phyloP scores from a whole-genome alignment of 768 basidiomycete species.

The Xerocomellus intermedius region DNA sequence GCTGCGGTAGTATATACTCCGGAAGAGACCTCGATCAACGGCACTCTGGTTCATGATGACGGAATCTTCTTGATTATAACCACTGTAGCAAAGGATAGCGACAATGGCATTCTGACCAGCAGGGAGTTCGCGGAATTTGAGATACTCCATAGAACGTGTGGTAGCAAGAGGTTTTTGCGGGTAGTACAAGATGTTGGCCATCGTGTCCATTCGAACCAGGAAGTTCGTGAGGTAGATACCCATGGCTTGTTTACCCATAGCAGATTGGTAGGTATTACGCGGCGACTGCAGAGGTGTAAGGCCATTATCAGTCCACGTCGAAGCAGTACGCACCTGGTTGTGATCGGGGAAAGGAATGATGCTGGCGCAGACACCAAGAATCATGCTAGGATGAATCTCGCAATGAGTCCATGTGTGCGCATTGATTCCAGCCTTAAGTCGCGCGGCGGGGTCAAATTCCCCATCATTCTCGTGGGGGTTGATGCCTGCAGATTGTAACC shows the following conservation, averaged over 20 bases:
- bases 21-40: constrained; percentile 96
- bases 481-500: constrained; percentile 59
- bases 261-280: constrained; percentile 99
- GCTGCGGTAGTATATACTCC: constrained; percentile 97
- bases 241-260: constrained; percentile 99
- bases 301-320: neutral
- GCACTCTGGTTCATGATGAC: constrained; percentile 99
- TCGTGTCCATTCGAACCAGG: constrained; percentile 97
- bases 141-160: constrained; percentile 98
- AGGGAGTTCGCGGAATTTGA: constrained; percentile 97
- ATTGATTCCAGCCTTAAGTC: constrained; percentile 81
- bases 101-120: constrained; percentile 99
- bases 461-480: constrained; percentile 57
- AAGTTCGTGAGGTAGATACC: constrained; percentile 98
- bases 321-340: constrained; percentile 72
- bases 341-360: constrained; percentile 99
- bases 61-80: constrained; percentile 99
- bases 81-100: constrained; percentile 97
- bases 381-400: constrained; percentile 99
- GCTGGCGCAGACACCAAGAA: constrained; percentile 95
- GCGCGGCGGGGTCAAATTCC: constrained; percentile 83
- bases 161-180: constrained; percentile 99
- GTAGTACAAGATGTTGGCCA: constrained; percentile 99
- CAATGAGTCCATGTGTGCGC: constrained; percentile 98
- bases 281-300: constrained; percentile 64